These are phyloP conservation scores for Bathelium albidoporum DNA, from an alignment of 495 filamentous ascomycete genomes.

Conservation along the genomic window DNA sequence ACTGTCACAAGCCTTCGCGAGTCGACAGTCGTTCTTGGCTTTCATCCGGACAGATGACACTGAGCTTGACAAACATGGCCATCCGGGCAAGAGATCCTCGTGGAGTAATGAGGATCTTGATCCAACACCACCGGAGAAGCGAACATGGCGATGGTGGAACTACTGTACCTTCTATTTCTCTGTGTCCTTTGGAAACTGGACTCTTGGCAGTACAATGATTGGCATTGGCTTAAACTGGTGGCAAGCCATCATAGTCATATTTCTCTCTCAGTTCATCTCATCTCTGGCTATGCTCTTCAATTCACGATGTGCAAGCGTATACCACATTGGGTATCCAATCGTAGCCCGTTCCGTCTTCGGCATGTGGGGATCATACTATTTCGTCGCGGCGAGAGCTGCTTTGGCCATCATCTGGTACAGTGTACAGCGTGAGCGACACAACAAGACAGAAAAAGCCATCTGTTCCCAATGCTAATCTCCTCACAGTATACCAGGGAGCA, in stretches of 20 bases:
- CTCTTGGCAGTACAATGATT: slow-evolving; percentile 33
- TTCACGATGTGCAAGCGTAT: slow-evolving; percentile 25
- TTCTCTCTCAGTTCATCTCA: slow-evolving; percentile 33
- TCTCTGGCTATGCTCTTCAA: slow-evolving; percentile 38
- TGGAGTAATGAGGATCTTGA: slow-evolving; percentile 28
- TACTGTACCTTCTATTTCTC: slow-evolving; percentile 34
- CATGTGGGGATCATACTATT: slow-evolving; percentile 32
- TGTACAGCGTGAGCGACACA: slow-evolving; percentile 23
- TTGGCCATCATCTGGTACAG: slow-evolving; percentile 32
- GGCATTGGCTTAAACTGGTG: slow-evolving; percentile 38
- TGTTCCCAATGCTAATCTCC: neutral
- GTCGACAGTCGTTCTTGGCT: slow-evolving; percentile 18
- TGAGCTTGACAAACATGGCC: slow-evolving; percentile 22
- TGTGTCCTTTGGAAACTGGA: slow-evolving; percentile 37
- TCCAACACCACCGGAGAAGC: slow-evolving; percentile 19
- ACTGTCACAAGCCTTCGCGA: slow-evolving; percentile 20
- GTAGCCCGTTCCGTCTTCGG: slow-evolving; percentile 29
- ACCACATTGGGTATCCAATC: slow-evolving; percentile 34
- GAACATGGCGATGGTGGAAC: slow-evolving; percentile 31
- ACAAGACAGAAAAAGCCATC: slow-evolving; percentile 2
- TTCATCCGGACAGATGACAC: slow-evolving; percentile 24
- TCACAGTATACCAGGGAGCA: slow-evolving; percentile 27
- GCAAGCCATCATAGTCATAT: slow-evolving; percentile 37
- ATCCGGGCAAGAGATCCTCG: slow-evolving; percentile 9
- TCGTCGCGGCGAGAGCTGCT: slow-evolving; percentile 25